Evolutionary conservation across 139 green algal species (phyloP).

Genomic region (Volvox africanus): DNA sequence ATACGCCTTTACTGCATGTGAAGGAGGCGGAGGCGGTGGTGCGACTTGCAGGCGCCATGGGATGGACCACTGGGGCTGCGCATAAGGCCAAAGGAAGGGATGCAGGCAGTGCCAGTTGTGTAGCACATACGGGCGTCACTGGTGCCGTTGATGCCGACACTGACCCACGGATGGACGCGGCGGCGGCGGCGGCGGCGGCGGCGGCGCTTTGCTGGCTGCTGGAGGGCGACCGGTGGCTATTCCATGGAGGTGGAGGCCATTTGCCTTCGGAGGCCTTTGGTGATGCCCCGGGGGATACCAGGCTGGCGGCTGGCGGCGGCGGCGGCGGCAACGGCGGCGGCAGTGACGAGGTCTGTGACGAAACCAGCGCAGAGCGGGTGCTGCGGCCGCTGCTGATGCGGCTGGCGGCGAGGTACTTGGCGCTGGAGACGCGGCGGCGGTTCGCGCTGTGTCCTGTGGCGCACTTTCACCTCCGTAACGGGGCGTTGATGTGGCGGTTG

Average conservation of each 20-base stretch:
- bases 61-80: background rate
- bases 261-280: background rate
- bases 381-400: conserved; percentile 67
- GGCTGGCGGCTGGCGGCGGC: background rate
- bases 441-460: conserved; percentile 86
- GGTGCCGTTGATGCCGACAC: too few relatives aligned
- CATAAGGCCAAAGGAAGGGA: too few relatives aligned
- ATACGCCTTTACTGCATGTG: background rate
- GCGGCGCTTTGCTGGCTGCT: conserved; percentile 14
- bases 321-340: background rate
- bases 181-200: background rate
- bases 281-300: background rate
- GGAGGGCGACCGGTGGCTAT: conserved; percentile 4
- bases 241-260: background rate
- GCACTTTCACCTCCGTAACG: conserved; percentile 91
- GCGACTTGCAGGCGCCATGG: background rate
- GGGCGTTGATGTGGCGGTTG: conserved; percentile 74
- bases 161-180: too few relatives aligned
- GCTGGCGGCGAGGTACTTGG: conserved; percentile 74
- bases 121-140: too few relatives aligned
- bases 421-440: conserved; percentile 65
- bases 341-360: background rate
- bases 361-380: background rate
- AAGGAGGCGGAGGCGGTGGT: background rate
- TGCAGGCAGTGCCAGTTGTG: too few relatives aligned